phyloP scores from a whole-genome alignment of 306 rosid species.

The apple (Malus domestica) region ASM211411v1 NC_041793.1:28818501-28819000 shows the following conservation, averaged over 20 bases:
- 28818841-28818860: conserved; percentile 44
- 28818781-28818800: conserved; percentile 18
- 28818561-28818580: conserved; percentile 21
- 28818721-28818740: conserved; percentile 33
- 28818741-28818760: conserved; percentile 23
- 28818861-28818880: conserved; percentile 47
- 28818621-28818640: neutral
- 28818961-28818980: too few species aligned
- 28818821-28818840: too few species aligned
- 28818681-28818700: too few species aligned
- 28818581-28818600: conserved; percentile 39
- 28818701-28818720: neutral
- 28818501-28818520: conserved; percentile 38
- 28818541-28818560: conserved; percentile 22
- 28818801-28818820: neutral
- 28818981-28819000: too few species aligned
- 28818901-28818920: conserved; percentile 39
- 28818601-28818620: conserved; percentile 22
- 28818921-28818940: conserved; percentile 17
- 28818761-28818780: conserved; percentile 31
- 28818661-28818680: too few species aligned
- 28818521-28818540: neutral
- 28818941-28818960: conserved; percentile 1
- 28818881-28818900: conserved; percentile 38
- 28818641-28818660: too few species aligned